Evolutionary conservation across 2,329 filamentous ascomycete genomes (phyloP).

Genomic region (Thielaviopsis ethacetica): DNA sequence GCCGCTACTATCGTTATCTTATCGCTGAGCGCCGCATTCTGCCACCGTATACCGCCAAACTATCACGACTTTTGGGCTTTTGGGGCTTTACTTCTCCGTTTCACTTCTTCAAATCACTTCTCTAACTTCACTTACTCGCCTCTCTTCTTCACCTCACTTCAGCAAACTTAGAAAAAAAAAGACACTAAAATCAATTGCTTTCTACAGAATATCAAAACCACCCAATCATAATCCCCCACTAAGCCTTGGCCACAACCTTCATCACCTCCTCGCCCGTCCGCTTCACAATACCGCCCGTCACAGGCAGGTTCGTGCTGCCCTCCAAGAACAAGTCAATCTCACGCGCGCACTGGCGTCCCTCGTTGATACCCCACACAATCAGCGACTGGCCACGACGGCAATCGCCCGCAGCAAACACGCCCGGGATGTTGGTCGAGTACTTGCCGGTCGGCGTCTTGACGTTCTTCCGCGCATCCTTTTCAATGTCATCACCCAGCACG

Average conservation of each 20-base stretch:
- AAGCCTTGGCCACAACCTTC: slow-evolving; percentile 17
- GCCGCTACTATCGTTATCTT: neutral
- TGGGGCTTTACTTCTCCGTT: no score
- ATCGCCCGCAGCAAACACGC: slow-evolving; percentile 87
- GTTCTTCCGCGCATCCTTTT: slow-evolving; percentile 87
- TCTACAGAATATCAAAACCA: neutral
- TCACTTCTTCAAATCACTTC: no score
- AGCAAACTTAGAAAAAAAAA: neutral
- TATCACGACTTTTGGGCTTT: no score
- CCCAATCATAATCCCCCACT: neutral
- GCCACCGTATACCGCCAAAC: neutral
- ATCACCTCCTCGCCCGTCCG: slow-evolving; percentile 59
- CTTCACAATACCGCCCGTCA: slow-evolving; percentile 87
- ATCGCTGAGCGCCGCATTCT: neutral
- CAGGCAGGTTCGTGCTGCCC: slow-evolving; percentile 62
- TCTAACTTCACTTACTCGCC: neutral
- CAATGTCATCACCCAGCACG: slow-evolving; percentile 71
- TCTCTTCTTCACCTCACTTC: neutral
- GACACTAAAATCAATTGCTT: neutral
- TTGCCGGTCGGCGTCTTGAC: slow-evolving; percentile 82
- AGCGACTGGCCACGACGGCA: slow-evolving; percentile 88
- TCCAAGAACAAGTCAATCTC: slow-evolving; percentile 84
- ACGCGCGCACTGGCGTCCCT: slow-evolving; percentile 80
- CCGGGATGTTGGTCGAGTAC: slow-evolving; percentile 75
- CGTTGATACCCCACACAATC: slow-evolving; percentile 98